Conservation (phyloP, 495 filamentous ascomycete genomes). For the Aspergillus cavernicola region DNA sequence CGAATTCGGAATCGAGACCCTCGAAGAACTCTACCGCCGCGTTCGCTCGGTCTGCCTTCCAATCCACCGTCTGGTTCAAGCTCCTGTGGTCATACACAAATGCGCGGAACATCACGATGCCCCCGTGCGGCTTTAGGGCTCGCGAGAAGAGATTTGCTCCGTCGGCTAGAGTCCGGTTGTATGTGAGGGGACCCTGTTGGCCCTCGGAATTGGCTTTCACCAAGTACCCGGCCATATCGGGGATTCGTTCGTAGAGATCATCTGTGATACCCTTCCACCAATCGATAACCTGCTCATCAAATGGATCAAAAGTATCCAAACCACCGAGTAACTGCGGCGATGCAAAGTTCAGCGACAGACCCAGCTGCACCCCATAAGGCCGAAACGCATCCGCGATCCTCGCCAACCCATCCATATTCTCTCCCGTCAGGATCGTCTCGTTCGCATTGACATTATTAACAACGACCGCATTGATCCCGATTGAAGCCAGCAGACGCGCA, state of each 20-base stretch:
- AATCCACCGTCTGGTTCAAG: conserved; percentile 45
- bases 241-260: conserved; percentile 55
- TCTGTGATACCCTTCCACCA: conserved; percentile 61
- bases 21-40: conserved; percentile 67
- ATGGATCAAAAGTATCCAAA: conserved; percentile 60
- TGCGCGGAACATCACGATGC: conserved; percentile 67
- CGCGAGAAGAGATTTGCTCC: conserved; percentile 68
- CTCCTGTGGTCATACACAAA: conserved; percentile 63
- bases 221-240: conserved; percentile 66
- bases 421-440: conserved; percentile 46
- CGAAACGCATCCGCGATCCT: conserved; percentile 61
- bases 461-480: conserved; percentile 61
- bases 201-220: conserved; percentile 72
- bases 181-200: conserved; percentile 64
- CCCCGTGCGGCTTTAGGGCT: conserved; percentile 57
- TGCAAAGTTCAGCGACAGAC: conserved; percentile 64
- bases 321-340: conserved; percentile 56
- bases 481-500: conserved; percentile 63
- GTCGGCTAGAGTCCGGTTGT: conserved; percentile 65
- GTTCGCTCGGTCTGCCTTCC: conserved; percentile 66
- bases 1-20: conserved; percentile 59
- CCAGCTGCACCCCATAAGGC: conserved; percentile 64
- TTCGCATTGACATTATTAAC: conserved; percentile 79
- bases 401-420: conserved; percentile 58
- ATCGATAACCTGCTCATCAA: conserved; percentile 52